Conservation (phyloP, 352 stramenopile species). For the Pythium biforme region DNA sequence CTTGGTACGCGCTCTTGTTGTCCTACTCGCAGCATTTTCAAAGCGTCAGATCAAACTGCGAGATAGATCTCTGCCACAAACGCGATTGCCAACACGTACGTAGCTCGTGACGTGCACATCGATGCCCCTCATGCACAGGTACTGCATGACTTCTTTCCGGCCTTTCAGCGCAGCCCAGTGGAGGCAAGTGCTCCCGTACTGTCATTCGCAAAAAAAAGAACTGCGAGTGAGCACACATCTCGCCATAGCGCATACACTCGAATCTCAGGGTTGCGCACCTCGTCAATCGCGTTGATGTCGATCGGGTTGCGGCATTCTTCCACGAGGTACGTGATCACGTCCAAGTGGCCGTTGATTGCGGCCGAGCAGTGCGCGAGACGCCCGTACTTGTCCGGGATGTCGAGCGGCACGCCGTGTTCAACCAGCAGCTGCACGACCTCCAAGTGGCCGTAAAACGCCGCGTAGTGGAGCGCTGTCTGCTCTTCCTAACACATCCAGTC, state of each 20-base stretch:
- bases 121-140: slow-evolving; percentile 86
- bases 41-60: background rate
- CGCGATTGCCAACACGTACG: slow-evolving; percentile 35
- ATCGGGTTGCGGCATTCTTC: slow-evolving; percentile 80
- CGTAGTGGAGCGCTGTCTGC: slow-evolving; percentile 84
- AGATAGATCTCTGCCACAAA: background rate
- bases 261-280: slow-evolving; percentile 33
- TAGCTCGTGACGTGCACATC: slow-evolving; percentile 89
- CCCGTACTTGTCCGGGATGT: slow-evolving; percentile 82
- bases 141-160: slow-evolving; percentile 86
- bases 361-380: slow-evolving; percentile 78
- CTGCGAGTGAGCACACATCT: background rate
- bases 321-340: slow-evolving; percentile 80
- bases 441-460: slow-evolving; percentile 83
- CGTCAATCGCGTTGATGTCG: slow-evolving; percentile 87
- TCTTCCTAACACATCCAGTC: slow-evolving; percentile 45
- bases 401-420: slow-evolving; percentile 77
- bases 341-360: slow-evolving; percentile 84
- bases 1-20: slow-evolving; percentile 87
- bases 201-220: background rate
- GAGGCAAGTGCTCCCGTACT: slow-evolving; percentile 85
- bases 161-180: slow-evolving; percentile 85
- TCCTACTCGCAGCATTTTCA: slow-evolving; percentile 39
- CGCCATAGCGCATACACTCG: background rate
- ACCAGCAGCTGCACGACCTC: slow-evolving; percentile 86